Evolutionary conservation across 2,329 filamentous ascomycete species (phyloP), one percentile per base, ranked within the genome.

Genomic region (Aureobasidium lini): DNA sequence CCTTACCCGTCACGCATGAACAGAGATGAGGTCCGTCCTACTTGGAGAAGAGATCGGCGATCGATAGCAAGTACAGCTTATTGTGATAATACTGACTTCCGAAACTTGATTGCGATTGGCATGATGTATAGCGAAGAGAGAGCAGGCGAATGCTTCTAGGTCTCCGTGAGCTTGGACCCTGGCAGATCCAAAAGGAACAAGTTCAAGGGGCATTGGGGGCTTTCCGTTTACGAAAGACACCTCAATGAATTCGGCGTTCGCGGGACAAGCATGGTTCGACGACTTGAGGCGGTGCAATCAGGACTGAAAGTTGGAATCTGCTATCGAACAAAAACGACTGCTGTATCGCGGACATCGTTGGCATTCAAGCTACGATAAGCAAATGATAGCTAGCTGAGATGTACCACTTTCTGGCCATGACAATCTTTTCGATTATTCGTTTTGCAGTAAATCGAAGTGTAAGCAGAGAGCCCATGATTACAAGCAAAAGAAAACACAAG

Each of bases 211-310:
- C 34, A 10, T 52, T 13, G 36, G 48, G 44, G 48, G 18, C 16
- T 40, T 13, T 37, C 40, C 36, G 34, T 52, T 52, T 39, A 39
- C 36, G 31, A 49, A 13, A 37, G 47, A 28, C 34, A 31, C 10
- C 43, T 10, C 39, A 32, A 32, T 42, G 28, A 34, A 40, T n/a
- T 3, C 11, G n/a, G 23, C 36, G 32, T 34, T 36, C 23, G 34
- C 36, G 40, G 40, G 36, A 23, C 48, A 36, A 52, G 48, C 50
- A 54, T 54, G 50, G 52, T 56, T 56, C 52, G 52, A 56, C 40
- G 7, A 37, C 31, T 46, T 16, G 40, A 32, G 52, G 52, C 52
- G 52, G 52, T 56, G 52, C 40, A 56, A 56, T 56, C 52, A 23
- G 36, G 46, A 28, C 7, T 31, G 52, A 56, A 32, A 28, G 52